Base-by-base conservation (phyloP, 768 basidiomycete species). In the Pisolithus sp. region DNA sequence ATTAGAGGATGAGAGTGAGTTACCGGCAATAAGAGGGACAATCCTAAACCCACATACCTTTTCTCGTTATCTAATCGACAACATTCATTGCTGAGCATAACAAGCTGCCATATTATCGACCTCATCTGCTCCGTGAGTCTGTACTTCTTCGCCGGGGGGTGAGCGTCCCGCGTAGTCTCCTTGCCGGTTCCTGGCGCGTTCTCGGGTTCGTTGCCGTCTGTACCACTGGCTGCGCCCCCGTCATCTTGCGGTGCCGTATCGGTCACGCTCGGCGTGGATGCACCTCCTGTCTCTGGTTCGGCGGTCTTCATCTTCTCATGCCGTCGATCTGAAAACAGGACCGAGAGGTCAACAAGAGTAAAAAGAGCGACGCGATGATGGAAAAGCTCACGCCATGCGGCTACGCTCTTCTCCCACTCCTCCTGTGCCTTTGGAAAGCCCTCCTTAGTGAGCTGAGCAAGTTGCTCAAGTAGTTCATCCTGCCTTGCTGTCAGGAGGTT, bases 111-210 rank as follows among this genome's bases (percentile, higher is more conserved):
- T 56, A 93, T 80, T 26, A 81, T 77, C 38, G 66, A 67, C 72
- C 89, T 89, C 87, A 94, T 89, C 53, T 66, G 64, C 52, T 93
- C 92, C 37, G 86, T 89, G 72, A 92, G 69, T 5, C 83, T 71
- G 64, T 86, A 95, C 67, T 83, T 83, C 71, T 86, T 86, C 59
- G 75, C 72, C 0, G 92, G 90, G 40, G 86, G 81, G 38, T 86
- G 82, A 15, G 74, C 59, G 20, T 69, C 66, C 53, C 65, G 69
- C 31, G 72, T 61, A 9, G 59, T 69, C 17, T 67, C 70, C 42
- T 61, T 69, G 52, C 48, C 23, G 3, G 50, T 37, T 2, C 53
- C 58, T 7, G 61, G 47, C 26, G 55, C 53, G 38, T 54, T 61
- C 24, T 64, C 63, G 6, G 10, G 28, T 4, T 47, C 46, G 18